Evolutionary conservation across 129 eudicot species (phyloP), one percentile per base, ranked within the genome.

Genomic region (Chrysanthemum makinoi): DNA sequence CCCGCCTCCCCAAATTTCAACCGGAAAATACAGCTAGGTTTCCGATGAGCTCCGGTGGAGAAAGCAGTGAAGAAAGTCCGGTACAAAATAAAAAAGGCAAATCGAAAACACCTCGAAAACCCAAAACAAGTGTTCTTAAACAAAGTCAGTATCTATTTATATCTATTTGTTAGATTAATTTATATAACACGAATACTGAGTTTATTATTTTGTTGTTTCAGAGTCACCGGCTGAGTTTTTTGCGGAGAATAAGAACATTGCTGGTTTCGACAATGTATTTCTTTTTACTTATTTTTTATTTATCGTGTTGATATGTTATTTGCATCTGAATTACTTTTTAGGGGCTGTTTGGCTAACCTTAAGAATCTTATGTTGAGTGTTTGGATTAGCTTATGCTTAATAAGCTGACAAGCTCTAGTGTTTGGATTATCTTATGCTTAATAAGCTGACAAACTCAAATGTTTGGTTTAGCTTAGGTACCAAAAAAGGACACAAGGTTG

Each of bases 161-260:
- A 67, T 53, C 24, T 15, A 35, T 20, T 15, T 14, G 13, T 15
- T 48, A 9, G 52, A 33, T 22, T 53, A 39, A 7, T 4, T 30
- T 5, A 51, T 16, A 14, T 15, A 14, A n/a, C 62, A 30, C 9
- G 11, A 56, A 17, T n/a, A 22, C 35, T 4, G 1, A 70, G 17
- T 52, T n/a, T 70, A 62, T 28, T n/a, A 28, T 57, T 62, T 74
- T 15, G 0, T 39, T 35, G 16, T 22, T 67, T 86, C 84, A 89
- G 98, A 93, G 72, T 94, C 99, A 55, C 97, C 99, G 10, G 99
- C 99, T 9, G 98, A 94, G 72, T 94, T 94, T 75, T 94, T 94
- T 51, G 96, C 99, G 0, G 99, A 94, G 83, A 94, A 94, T 57
- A 94, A 94, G 75, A 90, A 86, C 65, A 94, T 94, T 74, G 97